Conservation (phyloP, 2,329 filamentous ascomycete genomes). For the Sporothrix brasiliensis region DNA sequence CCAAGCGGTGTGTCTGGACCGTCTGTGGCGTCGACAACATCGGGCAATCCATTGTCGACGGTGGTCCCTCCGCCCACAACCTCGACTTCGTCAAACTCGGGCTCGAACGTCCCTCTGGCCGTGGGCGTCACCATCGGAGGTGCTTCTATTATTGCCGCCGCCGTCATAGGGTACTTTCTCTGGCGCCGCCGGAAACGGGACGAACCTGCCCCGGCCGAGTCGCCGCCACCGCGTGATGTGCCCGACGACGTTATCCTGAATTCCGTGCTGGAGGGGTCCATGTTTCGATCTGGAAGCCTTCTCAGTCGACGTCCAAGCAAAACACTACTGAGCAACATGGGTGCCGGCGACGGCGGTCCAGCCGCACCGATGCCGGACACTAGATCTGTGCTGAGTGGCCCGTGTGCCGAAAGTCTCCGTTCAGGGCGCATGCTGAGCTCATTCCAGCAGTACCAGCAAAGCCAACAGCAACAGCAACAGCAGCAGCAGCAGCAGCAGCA, state of each 20-base stretch:
- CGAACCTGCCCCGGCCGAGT: constrained; percentile 30
- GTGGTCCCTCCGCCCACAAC: not conserved
- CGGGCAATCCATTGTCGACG: not conserved
- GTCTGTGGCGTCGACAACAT: not conserved
- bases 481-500: not conserved
- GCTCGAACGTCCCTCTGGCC: constrained; percentile 29
- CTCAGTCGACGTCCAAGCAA: constrained; percentile 7
- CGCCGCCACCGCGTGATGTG: constrained; percentile 33
- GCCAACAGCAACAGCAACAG: not conserved
- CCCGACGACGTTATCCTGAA: constrained; percentile 30
- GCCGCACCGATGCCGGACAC: constrained; percentile 8
- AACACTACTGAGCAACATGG: not conserved
- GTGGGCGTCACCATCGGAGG: constrained; percentile 34
- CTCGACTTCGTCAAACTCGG: not conserved
- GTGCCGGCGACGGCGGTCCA: not conserved
- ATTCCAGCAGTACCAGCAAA: constrained; percentile 13
- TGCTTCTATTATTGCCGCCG: constrained; percentile 1
- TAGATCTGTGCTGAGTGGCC: not conserved
- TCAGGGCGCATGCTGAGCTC: not conserved
- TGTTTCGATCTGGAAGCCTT: constrained; percentile 29
- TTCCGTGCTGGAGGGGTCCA: not conserved
- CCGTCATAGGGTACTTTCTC: constrained; percentile 15
- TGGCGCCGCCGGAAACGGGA: constrained; percentile 30
- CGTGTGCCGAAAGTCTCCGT: not conserved
- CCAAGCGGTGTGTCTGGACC: not conserved